Evolutionary conservation across 352 stramenopile species (phyloP).

Genomic region (Globisporangium canariense): DNA sequence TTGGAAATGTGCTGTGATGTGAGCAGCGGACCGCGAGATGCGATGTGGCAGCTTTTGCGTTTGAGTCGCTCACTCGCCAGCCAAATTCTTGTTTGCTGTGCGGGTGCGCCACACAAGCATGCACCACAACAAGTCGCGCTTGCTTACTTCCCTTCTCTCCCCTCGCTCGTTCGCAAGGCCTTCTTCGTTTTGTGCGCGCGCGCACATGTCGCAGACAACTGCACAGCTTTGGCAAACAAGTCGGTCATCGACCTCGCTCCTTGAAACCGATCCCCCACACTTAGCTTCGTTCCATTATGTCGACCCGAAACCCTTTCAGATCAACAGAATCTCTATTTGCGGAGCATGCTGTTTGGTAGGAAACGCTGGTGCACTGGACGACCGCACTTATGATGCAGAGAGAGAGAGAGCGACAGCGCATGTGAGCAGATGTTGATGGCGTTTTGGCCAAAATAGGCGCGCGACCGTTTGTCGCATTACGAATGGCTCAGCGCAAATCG

Average conservation of each 20-base stretch:
- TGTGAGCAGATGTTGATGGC: no score
- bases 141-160: neutral
- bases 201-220: slow-evolving; percentile 1
- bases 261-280: neutral
- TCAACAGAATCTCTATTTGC: no score
- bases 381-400: neutral
- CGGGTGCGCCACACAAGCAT: no score
- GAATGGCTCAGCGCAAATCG: no score
- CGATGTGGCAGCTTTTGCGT: neutral
- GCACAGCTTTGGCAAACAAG: neutral
- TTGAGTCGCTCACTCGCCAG: neutral
- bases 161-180: neutral
- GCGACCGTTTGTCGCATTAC: no score
- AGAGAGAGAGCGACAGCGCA: no score
- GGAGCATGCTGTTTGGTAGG: neutral
- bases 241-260: neutral
- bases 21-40: neutral
- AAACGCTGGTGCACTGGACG: neutral
- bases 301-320: neutral
- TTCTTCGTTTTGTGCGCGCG: slow-evolving; percentile 8
- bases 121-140: slow-evolving; percentile 1
- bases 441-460: no score
- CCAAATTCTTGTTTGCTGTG: neutral
- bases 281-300: neutral
- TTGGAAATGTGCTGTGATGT: neutral